Conservation (phyloP, 495 filamentous ascomycete genomes). For the Staphylotrichum longicolle region DNA sequence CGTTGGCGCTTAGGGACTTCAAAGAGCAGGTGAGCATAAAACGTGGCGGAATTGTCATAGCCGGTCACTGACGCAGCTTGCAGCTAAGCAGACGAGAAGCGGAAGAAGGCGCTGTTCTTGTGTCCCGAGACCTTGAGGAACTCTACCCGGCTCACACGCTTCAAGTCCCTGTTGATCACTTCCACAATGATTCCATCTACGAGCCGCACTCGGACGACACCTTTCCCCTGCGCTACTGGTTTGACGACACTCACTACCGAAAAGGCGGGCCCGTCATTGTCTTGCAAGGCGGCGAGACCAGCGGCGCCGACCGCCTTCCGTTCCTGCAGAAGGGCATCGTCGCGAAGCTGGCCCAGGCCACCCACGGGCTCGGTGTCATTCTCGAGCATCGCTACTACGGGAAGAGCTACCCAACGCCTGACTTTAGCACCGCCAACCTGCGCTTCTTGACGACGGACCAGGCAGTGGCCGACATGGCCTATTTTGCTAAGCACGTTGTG, state of each 20-base stretch:
- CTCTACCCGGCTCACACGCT: constrained; percentile 52
- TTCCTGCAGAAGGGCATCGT: constrained; percentile 70
- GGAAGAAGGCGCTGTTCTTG: neutral
- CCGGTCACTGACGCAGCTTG: too few relatives aligned
- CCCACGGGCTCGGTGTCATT: constrained; percentile 68
- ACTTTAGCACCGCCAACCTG: constrained; percentile 62
- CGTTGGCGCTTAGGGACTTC: constrained; percentile 20
- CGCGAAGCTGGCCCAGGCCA: constrained; percentile 58
- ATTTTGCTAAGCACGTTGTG: constrained; percentile 65
- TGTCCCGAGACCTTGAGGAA: constrained; percentile 11
- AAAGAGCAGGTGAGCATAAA: constrained; percentile 17
- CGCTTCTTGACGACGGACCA: constrained; percentile 76
- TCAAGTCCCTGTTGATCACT: constrained; percentile 69
- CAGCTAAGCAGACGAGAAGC: neutral
- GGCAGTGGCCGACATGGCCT: constrained; percentile 67
- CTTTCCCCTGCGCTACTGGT: constrained; percentile 70
- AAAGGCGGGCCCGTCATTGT: constrained; percentile 71
- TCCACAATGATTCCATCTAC: constrained; percentile 67
- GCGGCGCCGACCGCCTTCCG: constrained; percentile 53
- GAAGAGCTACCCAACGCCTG: constrained; percentile 53
- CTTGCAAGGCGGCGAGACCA: constrained; percentile 63
- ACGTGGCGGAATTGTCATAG: too few relatives aligned
- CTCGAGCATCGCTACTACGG: constrained; percentile 78
- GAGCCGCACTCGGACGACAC: constrained; percentile 61
- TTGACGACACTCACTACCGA: constrained; percentile 64